Conservation (phyloP, 1,284 basidiomycete species). For the Heterobasidion irregulare region DNA sequence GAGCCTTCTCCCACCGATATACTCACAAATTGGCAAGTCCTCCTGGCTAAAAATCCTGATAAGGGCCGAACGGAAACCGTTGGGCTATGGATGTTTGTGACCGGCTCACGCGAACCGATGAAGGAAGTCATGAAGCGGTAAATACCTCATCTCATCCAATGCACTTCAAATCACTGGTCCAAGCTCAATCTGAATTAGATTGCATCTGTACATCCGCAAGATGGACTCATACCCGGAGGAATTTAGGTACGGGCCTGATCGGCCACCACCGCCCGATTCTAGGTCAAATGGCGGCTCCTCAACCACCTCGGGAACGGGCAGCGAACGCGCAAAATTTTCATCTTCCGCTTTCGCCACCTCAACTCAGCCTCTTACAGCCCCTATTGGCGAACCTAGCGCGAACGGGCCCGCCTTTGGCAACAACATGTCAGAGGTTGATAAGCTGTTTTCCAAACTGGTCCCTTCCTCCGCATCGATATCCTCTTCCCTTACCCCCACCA, state of each 20-base stretch:
- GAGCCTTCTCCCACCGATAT: slow-evolving; percentile 8
- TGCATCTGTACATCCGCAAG: slow-evolving; percentile 56
- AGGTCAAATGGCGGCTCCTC: background rate
- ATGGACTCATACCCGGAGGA: slow-evolving; percentile 61
- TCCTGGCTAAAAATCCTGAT: slow-evolving; percentile 23
- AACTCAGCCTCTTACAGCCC: background rate
- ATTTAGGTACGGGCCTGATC: slow-evolving; percentile 57
- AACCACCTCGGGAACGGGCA: background rate
- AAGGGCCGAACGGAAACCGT: slow-evolving; percentile 55
- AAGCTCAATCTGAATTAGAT: slow-evolving; percentile 24
- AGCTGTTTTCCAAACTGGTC: slow-evolving; percentile 48
- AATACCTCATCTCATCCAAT: slow-evolving; percentile 10
- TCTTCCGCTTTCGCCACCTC: background rate
- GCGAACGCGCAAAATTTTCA: background rate
- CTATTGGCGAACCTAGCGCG: background rate
- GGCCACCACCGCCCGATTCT: slow-evolving; percentile 33
- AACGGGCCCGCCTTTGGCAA: background rate
- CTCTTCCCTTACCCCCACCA: background rate
- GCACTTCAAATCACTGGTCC: background rate
- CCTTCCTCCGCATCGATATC: slow-evolving; percentile 8
- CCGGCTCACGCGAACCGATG: slow-evolving; percentile 63
- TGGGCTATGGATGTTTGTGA: slow-evolving; percentile 76
- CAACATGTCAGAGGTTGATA: slow-evolving; percentile 45
- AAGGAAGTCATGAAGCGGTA: slow-evolving; percentile 61
- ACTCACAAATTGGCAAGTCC: slow-evolving; percentile 13